Percentiles rank a stretch among this genome's conserved stretches.
Evolutionary conservation across 148 eudicot species (phyloP).

Genomic region (Vaccinium vitisidaea): DNA sequence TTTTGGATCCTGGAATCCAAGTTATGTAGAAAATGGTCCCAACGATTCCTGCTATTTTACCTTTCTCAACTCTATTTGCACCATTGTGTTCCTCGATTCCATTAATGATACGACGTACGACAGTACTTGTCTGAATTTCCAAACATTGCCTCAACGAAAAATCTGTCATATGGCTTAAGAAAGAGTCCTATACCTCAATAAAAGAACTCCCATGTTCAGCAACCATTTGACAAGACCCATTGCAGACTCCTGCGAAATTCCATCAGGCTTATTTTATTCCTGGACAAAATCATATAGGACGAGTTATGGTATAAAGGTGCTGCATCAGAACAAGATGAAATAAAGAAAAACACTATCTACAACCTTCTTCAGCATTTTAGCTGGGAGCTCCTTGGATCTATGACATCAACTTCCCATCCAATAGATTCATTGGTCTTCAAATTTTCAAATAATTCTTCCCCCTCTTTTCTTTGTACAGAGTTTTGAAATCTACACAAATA

Average conservation of each 20-base stretch:
- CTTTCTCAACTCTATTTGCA: too few relatives aligned
- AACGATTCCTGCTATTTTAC: too few relatives aligned
- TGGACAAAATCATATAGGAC: conserved; percentile 26
- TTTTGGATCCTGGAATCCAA: too few relatives aligned
- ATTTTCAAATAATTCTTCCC: conserved; percentile 86
- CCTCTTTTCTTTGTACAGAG: conserved; percentile 92
- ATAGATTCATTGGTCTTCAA: conserved; percentile 77
- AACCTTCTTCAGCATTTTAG: conserved; percentile 91
- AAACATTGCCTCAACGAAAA: too few relatives aligned
- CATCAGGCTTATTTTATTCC: conserved; percentile 91
- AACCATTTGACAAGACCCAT: conserved; percentile 77
- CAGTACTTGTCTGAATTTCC: too few relatives aligned
- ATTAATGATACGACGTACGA: too few relatives aligned
- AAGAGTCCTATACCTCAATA: conserved; percentile 57
- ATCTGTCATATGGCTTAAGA: too few relatives aligned
- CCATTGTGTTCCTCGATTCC: too few relatives aligned
- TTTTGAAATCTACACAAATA: conserved; percentile 72
- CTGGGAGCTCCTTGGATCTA: conserved; percentile 93
- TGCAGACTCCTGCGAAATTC: conserved; percentile 95
- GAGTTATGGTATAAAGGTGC: conserved; percentile 7
- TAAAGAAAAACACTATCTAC: conserved; percentile 22
- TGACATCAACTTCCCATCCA: conserved; percentile 96
- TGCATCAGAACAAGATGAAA: background rate
- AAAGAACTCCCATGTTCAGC: conserved; percentile 76
- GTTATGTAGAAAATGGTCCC: too few relatives aligned